Percentiles rank a stretch among this genome's conserved stretches.
Evolutionary conservation across 345 rosid genomes (phyloP).

Genomic region (Populus davidiana): DNA sequence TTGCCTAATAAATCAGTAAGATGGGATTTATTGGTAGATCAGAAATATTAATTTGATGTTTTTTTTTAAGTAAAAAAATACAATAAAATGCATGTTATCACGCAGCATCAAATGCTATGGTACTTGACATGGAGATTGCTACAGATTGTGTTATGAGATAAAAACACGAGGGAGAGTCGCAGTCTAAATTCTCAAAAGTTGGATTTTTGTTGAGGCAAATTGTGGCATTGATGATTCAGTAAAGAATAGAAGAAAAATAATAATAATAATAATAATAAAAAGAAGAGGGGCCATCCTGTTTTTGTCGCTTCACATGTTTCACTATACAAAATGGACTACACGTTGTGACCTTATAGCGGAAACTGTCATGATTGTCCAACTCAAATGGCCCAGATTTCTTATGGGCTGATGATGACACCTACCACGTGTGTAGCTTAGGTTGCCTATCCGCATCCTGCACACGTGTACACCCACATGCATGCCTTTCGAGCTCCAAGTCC

Average conservation of each 20-base stretch:
- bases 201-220: not conserved
- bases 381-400: not conserved
- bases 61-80: too few relatives aligned
- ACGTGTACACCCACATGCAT: not conserved
- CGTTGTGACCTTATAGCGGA: not conserved
- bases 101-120: not conserved
- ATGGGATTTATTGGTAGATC: too few relatives aligned
- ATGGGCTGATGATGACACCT: not conserved
- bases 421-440: not conserved
- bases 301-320: not conserved
- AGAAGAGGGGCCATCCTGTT: not conserved
- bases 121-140: not conserved
- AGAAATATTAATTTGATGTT: too few relatives aligned
- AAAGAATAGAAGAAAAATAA: not conserved
- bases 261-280: too few relatives aligned
- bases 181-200: not conserved
- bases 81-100: too few relatives aligned
- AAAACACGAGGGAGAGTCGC: not conserved
- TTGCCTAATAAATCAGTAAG: too few relatives aligned
- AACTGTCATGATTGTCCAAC: slow-evolving; percentile 2
- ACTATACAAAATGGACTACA: not conserved
- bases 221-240: too few relatives aligned
- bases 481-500: not conserved
- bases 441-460: not conserved
- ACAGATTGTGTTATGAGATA: not conserved